Evolutionary conservation across 352 stramenopile genomes (phyloP).

Genomic region (Phytophthora vignae): DNA sequence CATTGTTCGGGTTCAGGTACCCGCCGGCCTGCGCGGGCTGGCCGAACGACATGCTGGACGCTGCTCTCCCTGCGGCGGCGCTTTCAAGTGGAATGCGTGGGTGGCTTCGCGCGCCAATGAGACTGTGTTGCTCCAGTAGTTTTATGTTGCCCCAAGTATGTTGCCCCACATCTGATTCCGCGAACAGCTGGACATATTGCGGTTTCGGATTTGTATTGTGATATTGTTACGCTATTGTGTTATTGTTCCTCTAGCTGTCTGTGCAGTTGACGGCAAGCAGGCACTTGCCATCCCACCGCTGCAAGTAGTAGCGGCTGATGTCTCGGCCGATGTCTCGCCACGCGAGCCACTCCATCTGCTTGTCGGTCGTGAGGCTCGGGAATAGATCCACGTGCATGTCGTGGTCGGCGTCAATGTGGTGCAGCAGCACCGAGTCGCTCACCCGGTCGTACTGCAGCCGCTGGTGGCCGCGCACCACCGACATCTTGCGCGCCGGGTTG

Average conservation of each 20-base stretch:
- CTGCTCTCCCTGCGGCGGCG: conserved; percentile 4
- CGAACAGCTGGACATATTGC: no score
- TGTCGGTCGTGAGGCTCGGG: conserved; percentile 3
- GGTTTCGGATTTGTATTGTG: background rate
- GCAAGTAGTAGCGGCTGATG: conserved; percentile 8
- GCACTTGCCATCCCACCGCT: conserved; percentile 19
- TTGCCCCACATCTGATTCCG: no score
- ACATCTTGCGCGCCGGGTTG: conserved; percentile 17
- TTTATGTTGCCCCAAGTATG: no score
- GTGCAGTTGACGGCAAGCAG: conserved; percentile 17
- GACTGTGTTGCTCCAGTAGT: no score
- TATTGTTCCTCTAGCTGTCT: no score
- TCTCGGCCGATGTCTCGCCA: conserved; percentile 17
- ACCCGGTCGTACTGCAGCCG: conserved; percentile 14
- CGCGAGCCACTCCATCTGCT: conserved; percentile 4
- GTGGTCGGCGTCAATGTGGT: conserved; percentile 15
- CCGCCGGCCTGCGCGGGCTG: conserved; percentile 51
- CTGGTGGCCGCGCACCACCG: conserved; percentile 17
- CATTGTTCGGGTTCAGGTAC: conserved; percentile 80
- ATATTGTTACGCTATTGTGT: background rate
- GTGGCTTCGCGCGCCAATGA: conserved; percentile 8
- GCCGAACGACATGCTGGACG: conserved; percentile 51
- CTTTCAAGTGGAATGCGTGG: conserved; percentile 17
- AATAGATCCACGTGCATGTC: conserved; percentile 18
- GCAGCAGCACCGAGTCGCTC: conserved; percentile 8